Base-by-base conservation (phyloP, 306 rosid species). In the Vicia villosa region DNA sequence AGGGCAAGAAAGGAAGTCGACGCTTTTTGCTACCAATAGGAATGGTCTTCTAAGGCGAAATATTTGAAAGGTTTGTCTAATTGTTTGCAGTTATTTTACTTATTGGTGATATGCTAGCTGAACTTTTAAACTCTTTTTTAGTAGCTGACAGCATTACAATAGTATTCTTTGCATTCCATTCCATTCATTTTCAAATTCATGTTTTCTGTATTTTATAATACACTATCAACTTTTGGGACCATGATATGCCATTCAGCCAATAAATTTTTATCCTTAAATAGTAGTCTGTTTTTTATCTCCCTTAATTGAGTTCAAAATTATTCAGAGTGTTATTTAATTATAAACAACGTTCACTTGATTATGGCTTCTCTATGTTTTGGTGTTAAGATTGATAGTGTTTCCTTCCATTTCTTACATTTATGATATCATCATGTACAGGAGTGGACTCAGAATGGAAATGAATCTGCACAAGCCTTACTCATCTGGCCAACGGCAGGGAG, bases 1-100 rank as follows among this genome's bases (percentile, higher is more conserved):
- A 10, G 91, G 91, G 69, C 96, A 88, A 82, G 96, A 90, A 79
- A 82, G 86, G 70, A 87, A 75, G 47, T 66, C 83, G n/a, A 74
- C 62, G 77, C 86, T 80, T 55, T 78, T 86, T 34, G 20, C 84
- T 19, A 70, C 83, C 61, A 82, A 88, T 10, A 85, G 96, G 61
- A 81, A 80, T 66, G 81, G 90, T 63, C 78, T 89, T 68, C 63
- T 66, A 38, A 72, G 76, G 49, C 79, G 90, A 88, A 79, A 69
- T 72, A 54, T 81, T 46, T 82, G 97, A 90, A 88, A 32, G 91
- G n/a, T 43, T 68, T 57, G 21, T 62, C 68, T 41, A 50, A 55
- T 6, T 40, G 14, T 63, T 22, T 73, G 38, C 14, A 68, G 52
- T 62, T 14, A 45, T 67, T 80, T 47, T 51, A 50, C 59, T 52